These are phyloP conservation scores for Kwoniella mangroviensis DNA, from an alignment of 768 basidiomycete genomes.

Conservation along the genomic window DNA sequence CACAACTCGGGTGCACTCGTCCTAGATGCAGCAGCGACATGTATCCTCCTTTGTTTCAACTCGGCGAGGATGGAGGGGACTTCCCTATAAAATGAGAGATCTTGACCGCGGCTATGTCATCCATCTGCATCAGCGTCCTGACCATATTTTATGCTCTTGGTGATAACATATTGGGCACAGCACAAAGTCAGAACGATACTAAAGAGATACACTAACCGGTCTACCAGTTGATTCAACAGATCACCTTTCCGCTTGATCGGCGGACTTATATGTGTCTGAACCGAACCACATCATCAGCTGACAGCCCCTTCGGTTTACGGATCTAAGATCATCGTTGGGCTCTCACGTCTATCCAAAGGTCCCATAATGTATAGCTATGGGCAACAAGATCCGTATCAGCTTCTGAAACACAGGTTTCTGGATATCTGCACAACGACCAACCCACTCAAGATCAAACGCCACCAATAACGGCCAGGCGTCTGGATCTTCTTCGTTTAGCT, in stretches of 20 bases:
- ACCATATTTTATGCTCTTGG: no score
- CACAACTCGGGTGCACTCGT: slow-evolving; percentile 73
- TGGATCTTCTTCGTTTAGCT: slow-evolving; percentile 34
- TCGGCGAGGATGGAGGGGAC: slow-evolving; percentile 74
- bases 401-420: background rate
- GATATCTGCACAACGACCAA: slow-evolving; percentile 7
- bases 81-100: slow-evolving; percentile 74
- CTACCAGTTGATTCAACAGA: slow-evolving; percentile 56
- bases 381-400: background rate
- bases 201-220: no score
- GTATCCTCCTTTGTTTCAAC: slow-evolving; percentile 59
- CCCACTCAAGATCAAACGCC: slow-evolving; percentile 82
- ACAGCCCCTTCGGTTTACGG: background rate
- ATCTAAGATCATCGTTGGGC: no score
- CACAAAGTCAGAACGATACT: no score
- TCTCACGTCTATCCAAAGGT: slow-evolving; percentile 75
- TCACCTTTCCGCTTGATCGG: slow-evolving; percentile 57
- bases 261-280: slow-evolving; percentile 53
- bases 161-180: no score
- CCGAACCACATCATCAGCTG: background rate
- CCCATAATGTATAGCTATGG: slow-evolving; percentile 79
- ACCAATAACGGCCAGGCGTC: slow-evolving; percentile 58
- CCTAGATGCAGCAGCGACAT: slow-evolving; percentile 75
- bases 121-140: background rate
- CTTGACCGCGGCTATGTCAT: slow-evolving; percentile 62